Evolutionary conservation across 106 monocot species (phyloP).

Genomic region (Dactylorhiza incarnata): DNA sequence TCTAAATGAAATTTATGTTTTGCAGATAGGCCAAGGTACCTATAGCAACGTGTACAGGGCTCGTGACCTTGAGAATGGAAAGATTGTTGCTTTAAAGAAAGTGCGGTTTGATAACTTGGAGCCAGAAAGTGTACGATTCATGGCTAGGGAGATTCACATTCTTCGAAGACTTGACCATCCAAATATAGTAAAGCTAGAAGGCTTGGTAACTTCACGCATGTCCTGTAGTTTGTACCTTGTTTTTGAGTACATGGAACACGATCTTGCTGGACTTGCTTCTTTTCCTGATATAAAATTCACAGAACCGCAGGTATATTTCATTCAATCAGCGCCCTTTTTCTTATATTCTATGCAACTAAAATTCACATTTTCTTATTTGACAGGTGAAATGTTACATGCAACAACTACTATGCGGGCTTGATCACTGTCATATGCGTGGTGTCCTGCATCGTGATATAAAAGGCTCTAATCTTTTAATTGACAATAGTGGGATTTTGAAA

Average conservation of each 20-base stretch:
- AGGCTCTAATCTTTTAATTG: constrained; percentile 66
- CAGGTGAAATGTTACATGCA: constrained; percentile 78
- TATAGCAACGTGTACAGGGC: constrained; percentile 71
- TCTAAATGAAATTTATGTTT: constrained; percentile 6
- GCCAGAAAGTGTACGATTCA: constrained; percentile 73
- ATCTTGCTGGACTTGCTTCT: constrained; percentile 62
- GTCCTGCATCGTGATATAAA: constrained; percentile 72
- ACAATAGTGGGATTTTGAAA: constrained; percentile 53
- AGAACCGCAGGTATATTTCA: constrained; percentile 52
- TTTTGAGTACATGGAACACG: constrained; percentile 85
- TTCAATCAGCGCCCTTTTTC: not conserved
- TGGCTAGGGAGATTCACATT: constrained; percentile 71
- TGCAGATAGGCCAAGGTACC: constrained; percentile 77
- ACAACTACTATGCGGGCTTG: constrained; percentile 52
- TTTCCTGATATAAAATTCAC: constrained; percentile 55
- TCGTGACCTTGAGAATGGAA: constrained; percentile 60
- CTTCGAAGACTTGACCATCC: constrained; percentile 64
- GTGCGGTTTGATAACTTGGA: constrained; percentile 71
- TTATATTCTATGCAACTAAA: not conserved
- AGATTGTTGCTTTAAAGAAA: constrained; percentile 68
- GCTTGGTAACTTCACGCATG: constrained; percentile 66
- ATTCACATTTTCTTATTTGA: not conserved
- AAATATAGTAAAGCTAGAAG: constrained; percentile 64
- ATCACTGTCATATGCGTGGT: constrained; percentile 57
- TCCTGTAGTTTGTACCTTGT: constrained; percentile 77